These are phyloP conservation scores for Phyllosticta capitalensis DNA, from an alignment of 2,329 filamentous ascomycete genomes.

Conservation along the genomic window DNA sequence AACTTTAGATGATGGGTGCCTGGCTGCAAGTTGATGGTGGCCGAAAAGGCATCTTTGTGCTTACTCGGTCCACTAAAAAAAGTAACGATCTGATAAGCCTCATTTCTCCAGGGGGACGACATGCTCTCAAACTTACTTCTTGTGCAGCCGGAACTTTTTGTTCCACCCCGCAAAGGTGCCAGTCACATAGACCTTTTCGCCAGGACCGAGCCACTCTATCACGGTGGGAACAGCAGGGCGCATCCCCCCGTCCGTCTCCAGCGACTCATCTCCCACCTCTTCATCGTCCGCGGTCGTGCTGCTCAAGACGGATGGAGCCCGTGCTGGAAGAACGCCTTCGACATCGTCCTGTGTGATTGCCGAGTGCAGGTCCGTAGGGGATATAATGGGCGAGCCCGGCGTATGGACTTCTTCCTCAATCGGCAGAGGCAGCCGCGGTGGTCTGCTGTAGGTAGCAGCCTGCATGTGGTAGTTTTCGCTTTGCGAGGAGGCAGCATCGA, in stretches of 20 bases:
- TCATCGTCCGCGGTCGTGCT: constrained; percentile 59
- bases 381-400: constrained; percentile 81
- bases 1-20: constrained; percentile 97
- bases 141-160: constrained; percentile 79
- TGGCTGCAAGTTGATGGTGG: constrained; percentile 72
- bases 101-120: neutral
- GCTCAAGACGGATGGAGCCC: constrained; percentile 46
- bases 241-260: constrained; percentile 56
- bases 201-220: constrained; percentile 75
- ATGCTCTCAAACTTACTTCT: constrained; percentile 57
- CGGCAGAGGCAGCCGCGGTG: constrained; percentile 80
- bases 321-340: constrained; percentile 43
- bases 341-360: constrained; percentile 33
- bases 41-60: constrained; percentile 55
- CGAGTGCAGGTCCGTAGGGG: constrained; percentile 54
- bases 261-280: constrained; percentile 54
- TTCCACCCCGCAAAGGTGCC: constrained; percentile 98
- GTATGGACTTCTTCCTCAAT: constrained; percentile 88
- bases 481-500: constrained; percentile 19
- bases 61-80: constrained; percentile 29
- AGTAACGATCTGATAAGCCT: constrained; percentile 6
- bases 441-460: constrained; percentile 46
- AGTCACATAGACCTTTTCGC: constrained; percentile 90
- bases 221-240: constrained; percentile 72
- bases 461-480: constrained; percentile 26